phyloP scores from a whole-genome alignment of 2,329 filamentous ascomycete species.

The Trichothecium roseum region DNA sequence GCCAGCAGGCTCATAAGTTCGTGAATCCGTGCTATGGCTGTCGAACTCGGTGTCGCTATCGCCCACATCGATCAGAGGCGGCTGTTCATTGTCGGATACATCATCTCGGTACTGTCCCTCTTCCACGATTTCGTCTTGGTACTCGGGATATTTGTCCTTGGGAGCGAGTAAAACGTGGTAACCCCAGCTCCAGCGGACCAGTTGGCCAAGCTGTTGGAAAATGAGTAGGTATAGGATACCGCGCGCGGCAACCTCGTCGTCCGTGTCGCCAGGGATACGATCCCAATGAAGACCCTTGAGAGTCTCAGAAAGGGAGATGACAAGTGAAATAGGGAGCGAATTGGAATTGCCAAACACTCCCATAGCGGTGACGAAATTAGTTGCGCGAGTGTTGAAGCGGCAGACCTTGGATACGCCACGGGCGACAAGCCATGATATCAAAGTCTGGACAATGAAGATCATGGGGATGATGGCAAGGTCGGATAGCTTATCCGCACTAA shows the following conservation, averaged over 20 bases:
- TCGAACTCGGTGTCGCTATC: conserved; percentile 18
- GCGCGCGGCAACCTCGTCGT: conserved; percentile 85
- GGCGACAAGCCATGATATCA: conserved; percentile 75
- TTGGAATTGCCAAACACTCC: conserved; percentile 97
- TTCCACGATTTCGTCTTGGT: conserved; percentile 42
- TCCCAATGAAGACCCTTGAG: conserved; percentile 90
- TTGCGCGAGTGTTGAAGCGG: conserved; percentile 71
- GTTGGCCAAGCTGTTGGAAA: conserved; percentile 93
- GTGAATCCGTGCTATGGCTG: conserved; percentile 29
- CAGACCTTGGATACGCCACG: conserved; percentile 62
- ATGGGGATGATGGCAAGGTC: conserved; percentile 91
- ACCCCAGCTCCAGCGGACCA: conserved; percentile 96
- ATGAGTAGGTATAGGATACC: conserved; percentile 94
- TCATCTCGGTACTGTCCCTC: conserved; percentile 50
- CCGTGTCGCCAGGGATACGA: conserved; percentile 81
- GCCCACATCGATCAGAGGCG: no score
- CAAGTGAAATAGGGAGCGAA: conserved; percentile 90
- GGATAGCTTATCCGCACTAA: conserved; percentile 80
- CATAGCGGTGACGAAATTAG: conserved; percentile 96
- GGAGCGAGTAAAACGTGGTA: conserved; percentile 91
- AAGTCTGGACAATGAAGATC: conserved; percentile 76
- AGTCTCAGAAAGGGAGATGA: conserved; percentile 87
- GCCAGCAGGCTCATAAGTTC: conserved; percentile 42
- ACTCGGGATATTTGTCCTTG: conserved; percentile 60
- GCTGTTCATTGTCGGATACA: conserved; percentile 4